Evolutionary conservation across 371 early-diverging fungal genomes (phyloP).

Genomic region (Rhizopus arrhizus): DNA sequence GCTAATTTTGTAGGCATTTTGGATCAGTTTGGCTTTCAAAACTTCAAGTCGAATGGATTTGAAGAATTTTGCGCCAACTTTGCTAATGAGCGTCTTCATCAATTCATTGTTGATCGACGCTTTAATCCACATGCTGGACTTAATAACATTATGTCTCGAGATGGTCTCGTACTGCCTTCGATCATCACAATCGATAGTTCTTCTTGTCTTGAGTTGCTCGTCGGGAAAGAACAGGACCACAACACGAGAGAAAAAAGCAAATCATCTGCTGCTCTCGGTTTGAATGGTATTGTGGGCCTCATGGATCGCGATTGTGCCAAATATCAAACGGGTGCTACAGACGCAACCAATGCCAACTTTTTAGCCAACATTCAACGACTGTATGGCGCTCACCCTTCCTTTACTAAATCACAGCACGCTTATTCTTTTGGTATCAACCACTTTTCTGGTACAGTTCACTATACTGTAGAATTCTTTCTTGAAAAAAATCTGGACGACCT

Average conservation of each 20-base stretch:
- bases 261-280: conserved; percentile 36
- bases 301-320: conserved; percentile 57
- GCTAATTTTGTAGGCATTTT: conserved; percentile 74
- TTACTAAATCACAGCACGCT: conserved; percentile 40
- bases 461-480: conserved; percentile 66
- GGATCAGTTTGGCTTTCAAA: conserved; percentile 76
- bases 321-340: conserved; percentile 42
- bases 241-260: conserved; percentile 19
- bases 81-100: conserved; percentile 79
- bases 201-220: conserved; percentile 62
- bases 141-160: conserved; percentile 28
- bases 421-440: conserved; percentile 72
- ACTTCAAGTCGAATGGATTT: conserved; percentile 63
- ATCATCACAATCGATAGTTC: conserved; percentile 63
- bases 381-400: conserved; percentile 37
- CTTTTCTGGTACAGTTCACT: conserved; percentile 64
- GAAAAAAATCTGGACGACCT: conserved; percentile 73
- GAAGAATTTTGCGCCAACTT: conserved; percentile 86
- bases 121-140: conserved; percentile 52
- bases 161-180: conserved; percentile 50
- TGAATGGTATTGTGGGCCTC: conserved; percentile 67
- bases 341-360: conserved; percentile 50
- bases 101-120: conserved; percentile 74
- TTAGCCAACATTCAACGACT: conserved; percentile 35
- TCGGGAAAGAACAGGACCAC: conserved; percentile 38